Percentiles rank a stretch among this genome's conserved stretches.
Conservation (phyloP, 805 yeast genomes). For the Kluyveromyces lactis region DNA sequence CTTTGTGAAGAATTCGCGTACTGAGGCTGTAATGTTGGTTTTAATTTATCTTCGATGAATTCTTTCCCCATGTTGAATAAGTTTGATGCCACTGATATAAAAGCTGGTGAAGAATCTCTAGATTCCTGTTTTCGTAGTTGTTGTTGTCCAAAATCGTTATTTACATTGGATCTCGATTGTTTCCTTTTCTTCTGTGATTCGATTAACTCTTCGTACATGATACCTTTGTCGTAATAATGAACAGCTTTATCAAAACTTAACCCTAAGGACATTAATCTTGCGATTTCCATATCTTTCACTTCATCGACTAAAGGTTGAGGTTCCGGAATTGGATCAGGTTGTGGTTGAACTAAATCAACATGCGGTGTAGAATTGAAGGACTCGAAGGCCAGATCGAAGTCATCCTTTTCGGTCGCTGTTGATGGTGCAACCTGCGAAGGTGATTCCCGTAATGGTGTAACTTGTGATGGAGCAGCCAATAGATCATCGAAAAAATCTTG, state of each 20-base stretch:
- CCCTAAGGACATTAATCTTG: conserved; percentile 27
- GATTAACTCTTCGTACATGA: conserved; percentile 18
- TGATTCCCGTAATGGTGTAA: not conserved
- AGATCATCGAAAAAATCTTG: not conserved
- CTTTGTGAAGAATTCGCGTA: too few species aligned
- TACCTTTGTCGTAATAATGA: conserved; percentile 17
- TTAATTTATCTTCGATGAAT: conserved; percentile 11
- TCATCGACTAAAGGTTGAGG: conserved; percentile 20
- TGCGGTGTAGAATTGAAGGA: conserved; percentile 8
- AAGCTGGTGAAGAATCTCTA: not conserved
- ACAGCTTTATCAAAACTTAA: conserved; percentile 17
- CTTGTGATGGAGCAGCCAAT: too few species aligned
- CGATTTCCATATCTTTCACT: conserved; percentile 29
- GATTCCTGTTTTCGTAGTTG: not conserved
- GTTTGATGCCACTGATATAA: conserved; percentile 18
- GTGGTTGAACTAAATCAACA: not conserved
- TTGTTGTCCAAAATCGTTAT: not conserved
- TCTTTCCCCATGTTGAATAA: conserved; percentile 27
- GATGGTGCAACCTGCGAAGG: not conserved
- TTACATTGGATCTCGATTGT: not conserved
- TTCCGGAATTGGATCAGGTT: conserved; percentile 1
- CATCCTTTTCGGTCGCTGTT: conserved; percentile 8
- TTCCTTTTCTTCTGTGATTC: not conserved
- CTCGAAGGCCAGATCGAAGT: conserved; percentile 18
- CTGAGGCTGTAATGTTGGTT: not conserved